A percentile compares a stretch with the other conserved stretches of the same genome.
Conservation (phyloP, 2,329 filamentous ascomycete genomes). For the Neoscytalidium dimidiatum region DNA sequence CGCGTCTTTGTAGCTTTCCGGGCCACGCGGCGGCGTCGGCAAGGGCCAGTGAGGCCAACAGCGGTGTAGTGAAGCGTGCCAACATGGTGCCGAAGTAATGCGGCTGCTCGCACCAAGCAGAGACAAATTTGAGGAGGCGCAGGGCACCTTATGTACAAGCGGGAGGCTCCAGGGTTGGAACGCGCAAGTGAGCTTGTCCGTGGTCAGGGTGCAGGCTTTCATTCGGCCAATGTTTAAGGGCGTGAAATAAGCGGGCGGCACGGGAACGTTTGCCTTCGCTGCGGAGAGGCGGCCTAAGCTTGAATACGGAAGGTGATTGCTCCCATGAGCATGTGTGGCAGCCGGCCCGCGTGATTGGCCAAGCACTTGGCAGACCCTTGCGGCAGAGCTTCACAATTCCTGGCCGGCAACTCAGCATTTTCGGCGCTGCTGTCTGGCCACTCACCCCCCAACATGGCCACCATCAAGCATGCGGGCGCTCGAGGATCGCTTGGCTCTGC, state of each 20-base stretch:
- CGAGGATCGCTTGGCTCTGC: background rate
- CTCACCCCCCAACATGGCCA: background rate
- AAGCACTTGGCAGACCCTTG: background rate
- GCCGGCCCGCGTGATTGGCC: background rate
- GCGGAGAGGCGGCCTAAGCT: background rate
- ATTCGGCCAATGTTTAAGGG: background rate
- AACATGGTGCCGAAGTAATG: background rate
- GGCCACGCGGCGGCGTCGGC: background rate
- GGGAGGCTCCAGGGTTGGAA: background rate
- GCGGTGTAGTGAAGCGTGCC: background rate
- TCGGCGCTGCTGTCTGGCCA: background rate
- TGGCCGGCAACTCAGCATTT: background rate
- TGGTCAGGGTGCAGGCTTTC: background rate
- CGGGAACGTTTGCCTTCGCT: background rate
- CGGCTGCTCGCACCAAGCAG: background rate
- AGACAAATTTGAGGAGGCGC: background rate
- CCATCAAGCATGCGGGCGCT: background rate
- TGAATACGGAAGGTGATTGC: slow-evolving; percentile 1
- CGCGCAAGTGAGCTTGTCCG: background rate
- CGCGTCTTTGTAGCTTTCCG: background rate
- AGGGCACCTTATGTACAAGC: background rate
- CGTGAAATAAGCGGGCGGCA: background rate
- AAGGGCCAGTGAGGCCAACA: background rate
- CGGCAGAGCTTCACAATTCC: background rate
- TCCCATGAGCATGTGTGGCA: background rate